Evolutionary conservation across 495 filamentous ascomycete species (phyloP).

Genomic region (Aspergillus homomorphus): DNA sequence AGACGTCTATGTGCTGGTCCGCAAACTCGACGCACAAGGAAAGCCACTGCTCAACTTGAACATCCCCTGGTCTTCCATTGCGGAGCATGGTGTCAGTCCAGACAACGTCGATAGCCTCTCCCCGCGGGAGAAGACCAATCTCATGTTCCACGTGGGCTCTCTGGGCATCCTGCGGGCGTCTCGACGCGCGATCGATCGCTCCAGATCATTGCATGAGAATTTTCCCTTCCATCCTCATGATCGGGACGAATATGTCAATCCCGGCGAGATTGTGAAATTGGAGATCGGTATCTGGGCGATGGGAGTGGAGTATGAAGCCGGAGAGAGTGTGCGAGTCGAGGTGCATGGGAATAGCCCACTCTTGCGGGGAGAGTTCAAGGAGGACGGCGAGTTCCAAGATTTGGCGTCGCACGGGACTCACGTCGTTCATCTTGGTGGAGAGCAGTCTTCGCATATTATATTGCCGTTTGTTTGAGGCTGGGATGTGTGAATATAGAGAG

Average conservation of each 20-base stretch:
- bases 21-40: slow-evolving; percentile 35
- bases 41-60: slow-evolving; percentile 32
- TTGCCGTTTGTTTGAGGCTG: slow-evolving; percentile 10
- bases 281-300: slow-evolving; percentile 35
- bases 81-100: slow-evolving; percentile 5
- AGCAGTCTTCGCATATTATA: slow-evolving; percentile 10
- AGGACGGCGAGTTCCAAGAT: slow-evolving; percentile 4
- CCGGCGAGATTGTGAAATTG: slow-evolving; percentile 33
- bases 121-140: slow-evolving; percentile 19
- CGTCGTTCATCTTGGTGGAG: slow-evolving; percentile 9
- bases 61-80: slow-evolving; percentile 26
- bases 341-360: slow-evolving; percentile 14
- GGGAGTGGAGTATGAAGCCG: slow-evolving; percentile 30
- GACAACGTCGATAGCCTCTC: slow-evolving; percentile 30
- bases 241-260: slow-evolving; percentile 30
- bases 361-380: slow-evolving; percentile 8
- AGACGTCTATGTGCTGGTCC: slow-evolving; percentile 35
- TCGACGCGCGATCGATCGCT: slow-evolving; percentile 25
- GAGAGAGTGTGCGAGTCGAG: slow-evolving; percentile 26
- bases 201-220: slow-evolving; percentile 22
- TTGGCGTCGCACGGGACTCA: slow-evolving; percentile 10
- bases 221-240: slow-evolving; percentile 36
- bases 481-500: neutral
- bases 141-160: slow-evolving; percentile 30
- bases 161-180: slow-evolving; percentile 36